phyloP scores from a whole-genome alignment of 805 yeast species.

The Metschnikowia sp. region DNA sequence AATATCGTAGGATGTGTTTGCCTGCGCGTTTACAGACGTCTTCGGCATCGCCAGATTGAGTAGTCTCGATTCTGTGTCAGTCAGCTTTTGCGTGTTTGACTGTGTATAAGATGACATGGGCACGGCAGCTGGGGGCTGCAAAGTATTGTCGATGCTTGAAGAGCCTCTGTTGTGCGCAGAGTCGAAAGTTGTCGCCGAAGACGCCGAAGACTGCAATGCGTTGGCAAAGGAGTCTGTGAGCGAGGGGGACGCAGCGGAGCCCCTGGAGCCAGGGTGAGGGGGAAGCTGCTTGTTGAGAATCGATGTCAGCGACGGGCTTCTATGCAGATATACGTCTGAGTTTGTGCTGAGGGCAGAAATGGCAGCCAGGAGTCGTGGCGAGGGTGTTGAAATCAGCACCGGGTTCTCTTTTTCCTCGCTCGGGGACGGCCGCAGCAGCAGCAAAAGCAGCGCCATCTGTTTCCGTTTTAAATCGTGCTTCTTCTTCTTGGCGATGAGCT shows the following conservation, averaged over 20 bases:
- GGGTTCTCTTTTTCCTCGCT: slow-evolving; percentile 6
- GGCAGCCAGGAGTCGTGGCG: slow-evolving; percentile 97
- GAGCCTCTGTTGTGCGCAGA: not conserved
- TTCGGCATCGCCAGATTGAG: slow-evolving; percentile 7
- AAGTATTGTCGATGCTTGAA: not conserved
- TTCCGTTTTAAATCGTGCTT: slow-evolving; percentile 51
- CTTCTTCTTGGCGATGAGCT: slow-evolving; percentile 70
- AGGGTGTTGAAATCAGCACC: slow-evolving; percentile 55
- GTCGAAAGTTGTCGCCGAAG: slow-evolving; percentile 1
- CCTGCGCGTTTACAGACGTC: not conserved
- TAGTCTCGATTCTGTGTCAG: not conserved
- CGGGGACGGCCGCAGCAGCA: slow-evolving; percentile 19
- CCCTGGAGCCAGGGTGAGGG: slow-evolving; percentile 5
- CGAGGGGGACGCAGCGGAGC: not conserved
- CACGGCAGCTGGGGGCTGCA: not conserved
- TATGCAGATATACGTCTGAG: slow-evolving; percentile 3
- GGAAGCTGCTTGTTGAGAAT: slow-evolving; percentile 13
- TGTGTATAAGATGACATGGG: slow-evolving; percentile 1
- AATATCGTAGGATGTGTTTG: slow-evolving; percentile 21
- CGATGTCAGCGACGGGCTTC: slow-evolving; percentile 10
- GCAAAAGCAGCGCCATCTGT: slow-evolving; percentile 27
- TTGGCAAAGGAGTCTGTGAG: not conserved
- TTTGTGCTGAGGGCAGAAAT: not conserved
- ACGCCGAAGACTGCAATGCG: not conserved
- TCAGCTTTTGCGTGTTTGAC: too few species aligned